Evolutionary conservation across 1,139 yeast genomes (phyloP).

Genomic region (Meyerozyma athensensis): DNA sequence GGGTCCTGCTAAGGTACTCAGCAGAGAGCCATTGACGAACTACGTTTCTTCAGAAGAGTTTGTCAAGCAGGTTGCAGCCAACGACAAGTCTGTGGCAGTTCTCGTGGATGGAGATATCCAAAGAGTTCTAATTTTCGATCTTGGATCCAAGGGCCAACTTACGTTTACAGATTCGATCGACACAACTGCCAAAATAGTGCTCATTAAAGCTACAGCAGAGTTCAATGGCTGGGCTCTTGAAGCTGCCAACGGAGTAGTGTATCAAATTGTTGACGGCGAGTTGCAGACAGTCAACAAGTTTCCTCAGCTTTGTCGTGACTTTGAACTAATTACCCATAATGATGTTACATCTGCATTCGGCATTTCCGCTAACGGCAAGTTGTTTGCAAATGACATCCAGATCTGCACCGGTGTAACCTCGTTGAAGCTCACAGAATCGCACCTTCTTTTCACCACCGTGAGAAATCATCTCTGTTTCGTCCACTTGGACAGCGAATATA

Average conservation of each 20-base stretch:
- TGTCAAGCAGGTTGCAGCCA: conserved; percentile 61
- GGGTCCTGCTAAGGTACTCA: background rate
- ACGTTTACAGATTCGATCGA: conserved; percentile 37
- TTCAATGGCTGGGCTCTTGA: conserved; percentile 52
- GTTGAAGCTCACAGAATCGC: conserved; percentile 64
- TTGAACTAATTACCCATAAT: conserved; percentile 41
- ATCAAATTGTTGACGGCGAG: conserved; percentile 28
- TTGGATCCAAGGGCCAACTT: conserved; percentile 13
- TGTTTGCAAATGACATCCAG: conserved; percentile 59
- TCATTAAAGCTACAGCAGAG: conserved; percentile 54
- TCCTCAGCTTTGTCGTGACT: conserved; percentile 68
- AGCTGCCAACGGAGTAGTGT: conserved; percentile 60
- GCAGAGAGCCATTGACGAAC: background rate
- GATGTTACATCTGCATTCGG: conserved; percentile 53
- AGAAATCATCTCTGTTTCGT: conserved; percentile 80
- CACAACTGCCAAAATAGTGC: conserved; percentile 46
- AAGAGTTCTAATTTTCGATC: conserved; percentile 45
- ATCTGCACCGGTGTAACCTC: conserved; percentile 84
- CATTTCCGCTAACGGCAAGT: conserved; percentile 64
- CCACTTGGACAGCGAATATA: conserved; percentile 44
- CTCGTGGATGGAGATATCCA: conserved; percentile 53
- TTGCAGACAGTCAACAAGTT: conserved; percentile 41
- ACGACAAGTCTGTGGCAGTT: conserved; percentile 50
- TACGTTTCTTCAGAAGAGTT: conserved; percentile 33
- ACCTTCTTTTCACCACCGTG: conserved; percentile 81